Conservation (phyloP, 1,139 yeast species). For the Saccharomyces hybrid region DNA sequence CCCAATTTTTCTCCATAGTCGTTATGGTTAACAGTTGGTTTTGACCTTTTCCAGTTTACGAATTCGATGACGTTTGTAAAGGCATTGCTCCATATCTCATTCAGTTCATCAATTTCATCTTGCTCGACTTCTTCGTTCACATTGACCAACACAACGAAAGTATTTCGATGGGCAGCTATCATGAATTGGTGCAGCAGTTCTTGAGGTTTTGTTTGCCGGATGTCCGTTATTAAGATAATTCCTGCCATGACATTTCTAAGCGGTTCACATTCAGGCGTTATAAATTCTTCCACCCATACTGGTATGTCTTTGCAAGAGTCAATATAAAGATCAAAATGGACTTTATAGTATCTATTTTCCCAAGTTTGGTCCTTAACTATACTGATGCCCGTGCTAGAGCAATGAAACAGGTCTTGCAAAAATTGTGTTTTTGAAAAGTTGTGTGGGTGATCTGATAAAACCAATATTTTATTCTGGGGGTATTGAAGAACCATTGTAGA, state of each 20-base stretch:
- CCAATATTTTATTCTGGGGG: background rate
- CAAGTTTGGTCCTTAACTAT: constrained; percentile 20
- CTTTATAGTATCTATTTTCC: constrained; percentile 29
- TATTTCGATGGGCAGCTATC: background rate
- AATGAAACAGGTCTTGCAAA: background rate
- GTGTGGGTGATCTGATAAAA: background rate
- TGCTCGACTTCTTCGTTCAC: constrained; percentile 5
- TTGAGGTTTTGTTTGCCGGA: background rate
- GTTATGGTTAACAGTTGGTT: constrained; percentile 7
- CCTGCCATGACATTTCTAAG: constrained; percentile 28
- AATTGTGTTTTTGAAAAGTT: background rate
- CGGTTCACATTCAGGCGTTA: constrained; percentile 19
- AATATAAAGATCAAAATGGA: constrained; percentile 27
- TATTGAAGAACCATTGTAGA: background rate
- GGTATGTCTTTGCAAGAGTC: constrained; percentile 22
- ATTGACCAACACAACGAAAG: constrained; percentile 13
- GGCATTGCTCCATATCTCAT: constrained; percentile 8
- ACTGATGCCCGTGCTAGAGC: constrained; percentile 1
- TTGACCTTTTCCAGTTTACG: constrained; percentile 11
- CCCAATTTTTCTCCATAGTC: constrained; percentile 28
- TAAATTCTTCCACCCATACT: constrained; percentile 26
- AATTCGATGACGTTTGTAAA: constrained; percentile 5
- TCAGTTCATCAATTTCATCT: constrained; percentile 11
- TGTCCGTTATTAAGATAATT: constrained; percentile 16
- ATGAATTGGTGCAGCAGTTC: background rate